Evolutionary conservation across 1,284 basidiomycete genomes (phyloP), one percentile per base, ranked within the genome.

Genomic region (Trametes sp.): DNA sequence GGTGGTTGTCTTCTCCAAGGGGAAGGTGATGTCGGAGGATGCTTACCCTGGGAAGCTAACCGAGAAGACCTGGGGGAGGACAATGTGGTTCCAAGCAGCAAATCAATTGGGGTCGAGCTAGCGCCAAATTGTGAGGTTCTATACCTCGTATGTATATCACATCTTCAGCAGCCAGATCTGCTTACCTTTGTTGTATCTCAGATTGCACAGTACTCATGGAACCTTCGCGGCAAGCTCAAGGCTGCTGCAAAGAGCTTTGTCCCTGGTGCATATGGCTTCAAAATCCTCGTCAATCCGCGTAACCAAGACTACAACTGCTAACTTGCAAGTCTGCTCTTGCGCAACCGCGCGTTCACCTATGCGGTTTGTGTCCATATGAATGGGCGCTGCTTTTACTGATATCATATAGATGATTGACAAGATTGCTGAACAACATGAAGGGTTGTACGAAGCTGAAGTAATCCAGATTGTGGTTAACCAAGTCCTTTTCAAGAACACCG

Each of bases 181-280:
- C 3, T 14, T 19, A 24, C 11, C 11, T 26, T 16, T 35, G 19
- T 4, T n/a, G 7, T 19, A 1, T 29, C 0, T 1, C 31, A 59
- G 58, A 38, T 59, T 2, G 28, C 41, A 0, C 44, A 36, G n/a
- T 59, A 59, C 51, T 38, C 51, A 0, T 59, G 58, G 58, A 53
- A 54, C n/a, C 33, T 52, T 2, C 45, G 59, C 4, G 46, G 59
- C 21, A 54, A 61, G n/a, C 1, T 61, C 14, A 56, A 61, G 54
- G 51, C 9, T 2, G 36, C 36, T 1, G 53, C 54, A 4, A 31
- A 21, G 13, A 10, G 10, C 1, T 23, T 16, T 6, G 54, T 61
- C 14, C 29, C 19, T 2, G 54, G 29, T 3, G 26, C 28, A 10
- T 61, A 51, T 26, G 54, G 44, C 9, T 59, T 59, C 38, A 51